A percentile compares a stretch with the other conserved stretches of the same genome.
These are phyloP conservation scores for Crithidia brevicula DNA, from an alignment of 208 protist genomes.

Conservation along the genomic window DNA sequence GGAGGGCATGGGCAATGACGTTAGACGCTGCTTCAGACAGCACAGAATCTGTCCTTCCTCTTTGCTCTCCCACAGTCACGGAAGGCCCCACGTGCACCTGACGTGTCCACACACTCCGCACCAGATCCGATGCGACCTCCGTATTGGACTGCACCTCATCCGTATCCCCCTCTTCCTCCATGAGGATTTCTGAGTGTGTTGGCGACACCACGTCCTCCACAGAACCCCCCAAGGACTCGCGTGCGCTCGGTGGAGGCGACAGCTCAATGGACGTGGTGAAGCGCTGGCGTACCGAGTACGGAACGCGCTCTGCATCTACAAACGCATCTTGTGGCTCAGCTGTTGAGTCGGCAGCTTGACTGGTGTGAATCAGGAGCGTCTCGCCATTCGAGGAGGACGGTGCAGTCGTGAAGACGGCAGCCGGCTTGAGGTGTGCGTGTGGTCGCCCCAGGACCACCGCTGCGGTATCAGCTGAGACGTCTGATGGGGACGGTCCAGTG, in stretches of 20 bases:
- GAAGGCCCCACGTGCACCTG: slow-evolving; percentile 7
- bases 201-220: too few relatives aligned
- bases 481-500: too few relatives aligned
- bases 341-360: neutral
- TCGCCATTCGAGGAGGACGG: slow-evolving; percentile 20
- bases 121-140: neutral
- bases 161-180: neutral
- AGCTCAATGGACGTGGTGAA: slow-evolving; percentile 9
- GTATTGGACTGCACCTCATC: neutral
- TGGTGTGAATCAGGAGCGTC: neutral
- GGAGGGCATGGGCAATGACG: slow-evolving; percentile 52
- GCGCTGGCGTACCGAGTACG: neutral
- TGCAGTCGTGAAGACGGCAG: too few relatives aligned
- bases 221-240: neutral
- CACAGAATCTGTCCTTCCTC: neutral
- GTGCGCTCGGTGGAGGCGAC: neutral
- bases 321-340: neutral
- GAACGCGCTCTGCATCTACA: too few relatives aligned
- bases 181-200: neutral
- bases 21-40: slow-evolving; percentile 25
- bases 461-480: too few relatives aligned
- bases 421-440: too few relatives aligned
- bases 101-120: slow-evolving; percentile 14
- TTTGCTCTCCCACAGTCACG: neutral
- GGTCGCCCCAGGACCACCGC: too few relatives aligned